Percentiles rank a stretch among this genome's conserved stretches.
Evolutionary conservation across 73 alveolate genomes (phyloP).

Genomic region (Blepharisma japonicum): DNA sequence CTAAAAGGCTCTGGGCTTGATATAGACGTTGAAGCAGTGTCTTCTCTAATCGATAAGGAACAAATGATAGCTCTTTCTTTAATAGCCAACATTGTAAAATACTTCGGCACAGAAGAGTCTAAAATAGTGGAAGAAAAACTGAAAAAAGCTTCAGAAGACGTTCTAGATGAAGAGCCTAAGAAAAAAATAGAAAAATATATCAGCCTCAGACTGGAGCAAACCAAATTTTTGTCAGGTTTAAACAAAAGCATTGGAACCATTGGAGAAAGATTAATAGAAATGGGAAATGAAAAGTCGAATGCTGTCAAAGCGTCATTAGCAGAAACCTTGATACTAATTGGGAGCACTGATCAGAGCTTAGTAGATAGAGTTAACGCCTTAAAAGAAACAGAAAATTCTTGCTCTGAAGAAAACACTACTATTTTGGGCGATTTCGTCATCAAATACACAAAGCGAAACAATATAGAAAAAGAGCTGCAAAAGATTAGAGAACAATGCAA

Average conservation of each 20-base stretch:
- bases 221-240: background rate
- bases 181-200: background rate
- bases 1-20: background rate
- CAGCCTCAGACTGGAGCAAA: background rate
- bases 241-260: background rate
- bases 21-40: background rate
- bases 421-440: background rate
- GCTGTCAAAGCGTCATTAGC: background rate
- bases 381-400: background rate
- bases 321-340: background rate
- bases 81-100: background rate
- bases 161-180: background rate
- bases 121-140: background rate
- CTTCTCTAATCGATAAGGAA: background rate
- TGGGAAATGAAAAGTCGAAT: background rate
- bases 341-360: background rate
- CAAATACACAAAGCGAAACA: background rate
- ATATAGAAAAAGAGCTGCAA: constrained; percentile 12
- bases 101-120: background rate
- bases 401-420: background rate
- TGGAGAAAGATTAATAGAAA: background rate
- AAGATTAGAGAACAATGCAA: background rate
- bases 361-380: no score
- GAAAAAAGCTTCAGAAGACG: background rate
- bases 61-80: background rate